These are phyloP conservation scores for Flaveria trinervia DNA, from an alignment of 129 eudicot species.

Conservation along the genomic window DNA sequence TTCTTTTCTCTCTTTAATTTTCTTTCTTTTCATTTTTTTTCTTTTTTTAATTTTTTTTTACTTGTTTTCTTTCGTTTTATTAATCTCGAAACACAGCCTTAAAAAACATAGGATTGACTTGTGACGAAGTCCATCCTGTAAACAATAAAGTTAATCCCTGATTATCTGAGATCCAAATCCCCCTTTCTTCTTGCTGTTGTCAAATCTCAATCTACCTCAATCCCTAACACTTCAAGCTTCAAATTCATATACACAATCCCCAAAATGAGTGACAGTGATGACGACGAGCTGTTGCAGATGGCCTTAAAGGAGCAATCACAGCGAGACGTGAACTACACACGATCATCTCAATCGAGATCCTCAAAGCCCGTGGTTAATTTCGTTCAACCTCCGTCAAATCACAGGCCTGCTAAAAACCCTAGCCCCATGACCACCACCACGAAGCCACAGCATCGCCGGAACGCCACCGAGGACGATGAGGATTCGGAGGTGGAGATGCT, in stretches of 20 bases:
- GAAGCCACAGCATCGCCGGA: constrained; percentile 38
- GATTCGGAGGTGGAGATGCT: constrained; percentile 97
- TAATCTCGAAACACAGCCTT: too few species aligned
- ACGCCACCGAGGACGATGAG: constrained; percentile 71
- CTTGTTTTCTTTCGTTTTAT: too few species aligned
- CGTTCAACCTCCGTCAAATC: constrained; percentile 80
- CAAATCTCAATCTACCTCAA: constrained; percentile 13
- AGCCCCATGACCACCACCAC: constrained; percentile 21
- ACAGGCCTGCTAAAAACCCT: constrained; percentile 40
- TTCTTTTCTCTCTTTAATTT: too few species aligned
- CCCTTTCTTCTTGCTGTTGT: not conserved
- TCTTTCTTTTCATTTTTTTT: too few species aligned
- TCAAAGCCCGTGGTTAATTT: constrained; percentile 71
- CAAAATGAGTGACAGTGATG: constrained; percentile 72
- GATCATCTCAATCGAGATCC: constrained; percentile 50
- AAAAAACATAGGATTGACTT: not conserved
- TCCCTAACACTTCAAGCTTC: constrained; percentile 3
- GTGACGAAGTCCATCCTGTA: constrained; percentile 25
- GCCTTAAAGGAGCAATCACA: constrained; percentile 84
- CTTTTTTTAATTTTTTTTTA: too few species aligned
- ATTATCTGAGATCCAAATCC: constrained; percentile 30
- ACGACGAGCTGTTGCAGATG: constrained; percentile 92
- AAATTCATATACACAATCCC: constrained; percentile 8
- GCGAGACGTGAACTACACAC: constrained; percentile 64
- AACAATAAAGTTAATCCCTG: not conserved